Conservation (phyloP, 177 flowering plant genomes). For the Vitis hybrid region DNA sequence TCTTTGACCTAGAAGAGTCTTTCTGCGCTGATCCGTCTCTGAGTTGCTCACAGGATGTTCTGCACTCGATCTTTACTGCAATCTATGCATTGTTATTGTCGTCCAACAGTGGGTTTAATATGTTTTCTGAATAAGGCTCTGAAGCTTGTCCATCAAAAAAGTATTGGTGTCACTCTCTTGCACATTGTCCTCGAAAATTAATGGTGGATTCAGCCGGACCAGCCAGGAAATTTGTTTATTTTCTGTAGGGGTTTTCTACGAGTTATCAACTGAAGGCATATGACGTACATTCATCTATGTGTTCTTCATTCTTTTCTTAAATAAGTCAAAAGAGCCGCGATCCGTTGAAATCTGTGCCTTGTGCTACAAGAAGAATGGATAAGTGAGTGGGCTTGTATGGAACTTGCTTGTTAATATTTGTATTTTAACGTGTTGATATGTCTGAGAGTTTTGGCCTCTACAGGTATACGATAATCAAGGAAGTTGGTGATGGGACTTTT, state of each 20-base stretch:
- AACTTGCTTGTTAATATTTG: not conserved
- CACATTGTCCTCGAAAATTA: slow-evolving; percentile 21
- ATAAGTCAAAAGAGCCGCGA: slow-evolving; percentile 42
- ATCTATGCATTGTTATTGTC: slow-evolving; percentile 13
- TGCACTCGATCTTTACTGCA: slow-evolving; percentile 12
- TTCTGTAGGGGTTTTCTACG: slow-evolving; percentile 8
- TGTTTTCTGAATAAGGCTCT: slow-evolving; percentile 42
- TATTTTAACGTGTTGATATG: not conserved
- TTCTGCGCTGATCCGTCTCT: slow-evolving; percentile 17
- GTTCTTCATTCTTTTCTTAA: slow-evolving; percentile 24
- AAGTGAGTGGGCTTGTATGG: slow-evolving; percentile 41
- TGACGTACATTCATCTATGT: slow-evolving; percentile 17
- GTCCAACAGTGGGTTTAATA: slow-evolving; percentile 16
- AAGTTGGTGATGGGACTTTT: slow-evolving; percentile 98
- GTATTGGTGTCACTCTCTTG: slow-evolving; percentile 18
- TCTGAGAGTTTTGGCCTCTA: not conserved
- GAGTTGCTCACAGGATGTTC: slow-evolving; percentile 31
- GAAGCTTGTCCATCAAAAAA: slow-evolving; percentile 35
- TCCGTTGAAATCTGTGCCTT: slow-evolving; percentile 20
- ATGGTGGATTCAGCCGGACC: slow-evolving; percentile 43
- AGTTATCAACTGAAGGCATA: slow-evolving; percentile 14
- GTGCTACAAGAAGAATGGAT: slow-evolving; percentile 54
- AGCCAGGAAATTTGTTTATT: slow-evolving; percentile 18
- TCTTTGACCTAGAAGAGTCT: slow-evolving; percentile 10
- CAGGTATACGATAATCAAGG: slow-evolving; percentile 92